Conservation (phyloP, 768 basidiomycete species). For the Russula sp. region DNA sequence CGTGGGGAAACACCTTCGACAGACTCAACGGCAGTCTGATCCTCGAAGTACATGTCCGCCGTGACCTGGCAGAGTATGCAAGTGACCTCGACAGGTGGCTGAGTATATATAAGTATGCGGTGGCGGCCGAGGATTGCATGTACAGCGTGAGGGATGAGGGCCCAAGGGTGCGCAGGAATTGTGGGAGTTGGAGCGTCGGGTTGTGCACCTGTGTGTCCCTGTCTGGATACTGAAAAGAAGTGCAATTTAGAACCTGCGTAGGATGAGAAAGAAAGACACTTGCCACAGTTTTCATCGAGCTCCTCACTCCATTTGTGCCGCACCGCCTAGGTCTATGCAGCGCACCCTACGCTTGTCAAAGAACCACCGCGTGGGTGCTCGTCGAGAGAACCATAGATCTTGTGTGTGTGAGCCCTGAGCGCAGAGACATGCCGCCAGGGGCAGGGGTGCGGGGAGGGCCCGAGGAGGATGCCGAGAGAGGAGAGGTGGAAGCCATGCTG, state of each 20-base stretch:
- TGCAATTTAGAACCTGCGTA: no score
- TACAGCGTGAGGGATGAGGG: slow-evolving; percentile 74
- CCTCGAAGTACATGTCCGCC: slow-evolving; percentile 58
- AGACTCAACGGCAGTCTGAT: slow-evolving; percentile 22
- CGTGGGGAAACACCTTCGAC: slow-evolving; percentile 4
- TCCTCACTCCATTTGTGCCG: slow-evolving; percentile 67
- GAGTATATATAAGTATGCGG: slow-evolving; percentile 70
- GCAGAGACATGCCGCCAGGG: slow-evolving; percentile 67
- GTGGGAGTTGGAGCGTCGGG: slow-evolving; percentile 68
- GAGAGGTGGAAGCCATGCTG: slow-evolving; percentile 78
- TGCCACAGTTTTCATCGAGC: slow-evolving; percentile 30
- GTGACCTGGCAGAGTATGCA: slow-evolving; percentile 58
- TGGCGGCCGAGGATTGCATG: slow-evolving; percentile 71
- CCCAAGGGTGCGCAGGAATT: slow-evolving; percentile 69
- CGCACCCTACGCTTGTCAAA: slow-evolving; percentile 58
- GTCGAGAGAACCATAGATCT: background rate
- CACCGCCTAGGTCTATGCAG: slow-evolving; percentile 46
- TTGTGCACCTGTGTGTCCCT: slow-evolving; percentile 28
- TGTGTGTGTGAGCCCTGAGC: slow-evolving; percentile 52
- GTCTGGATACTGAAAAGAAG: no score
- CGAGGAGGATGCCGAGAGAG: slow-evolving; percentile 69
- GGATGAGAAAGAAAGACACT: background rate
- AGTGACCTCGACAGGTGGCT: slow-evolving; percentile 73
- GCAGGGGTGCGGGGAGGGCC: slow-evolving; percentile 54
- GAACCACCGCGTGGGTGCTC: slow-evolving; percentile 41